Evolutionary conservation across 2,329 filamentous ascomycete genomes (phyloP).

Genomic region (Fusarium sp.): DNA sequence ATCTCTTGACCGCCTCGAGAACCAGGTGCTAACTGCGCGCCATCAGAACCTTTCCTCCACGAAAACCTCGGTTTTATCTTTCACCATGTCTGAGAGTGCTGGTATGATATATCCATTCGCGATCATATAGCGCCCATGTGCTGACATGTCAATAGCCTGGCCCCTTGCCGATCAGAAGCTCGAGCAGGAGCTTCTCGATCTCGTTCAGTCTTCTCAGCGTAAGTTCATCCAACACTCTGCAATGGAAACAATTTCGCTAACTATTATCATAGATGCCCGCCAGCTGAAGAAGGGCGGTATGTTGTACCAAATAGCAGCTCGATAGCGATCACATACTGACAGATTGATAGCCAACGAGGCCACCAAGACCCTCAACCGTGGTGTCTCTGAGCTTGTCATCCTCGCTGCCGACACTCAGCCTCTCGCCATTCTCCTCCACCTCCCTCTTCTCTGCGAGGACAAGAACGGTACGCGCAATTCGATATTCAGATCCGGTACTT

Average conservation of each 20-base stretch:
- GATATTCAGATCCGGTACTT: background rate
- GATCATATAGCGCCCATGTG: background rate
- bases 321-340: background rate
- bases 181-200: conserved; percentile 84
- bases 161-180: conserved; percentile 79
- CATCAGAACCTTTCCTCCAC: conserved; percentile 25
- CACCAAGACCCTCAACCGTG: conserved; percentile 91
- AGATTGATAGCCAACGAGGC: conserved; percentile 46
- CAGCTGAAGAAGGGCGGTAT: conserved; percentile 91
- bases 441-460: conserved; percentile 89
- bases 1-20: background rate
- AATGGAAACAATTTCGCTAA: conserved; percentile 8
- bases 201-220: conserved; percentile 77
- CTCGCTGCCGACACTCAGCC: conserved; percentile 90
- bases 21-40: conserved; percentile 30
- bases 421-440: conserved; percentile 87
- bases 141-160: conserved; percentile 67
- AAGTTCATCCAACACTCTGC: conserved; percentile 36
- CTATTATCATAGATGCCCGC: conserved; percentile 62
- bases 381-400: conserved; percentile 89
- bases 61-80: conserved; percentile 33
- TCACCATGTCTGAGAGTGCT: conserved; percentile 49
- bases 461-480: conserved; percentile 64
- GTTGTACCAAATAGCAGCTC: background rate
- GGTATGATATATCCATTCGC: conserved; percentile 28